Base-by-base conservation (phyloP, 108 stramenopile genomes). In the Poteriospumella lacustris region DNA sequence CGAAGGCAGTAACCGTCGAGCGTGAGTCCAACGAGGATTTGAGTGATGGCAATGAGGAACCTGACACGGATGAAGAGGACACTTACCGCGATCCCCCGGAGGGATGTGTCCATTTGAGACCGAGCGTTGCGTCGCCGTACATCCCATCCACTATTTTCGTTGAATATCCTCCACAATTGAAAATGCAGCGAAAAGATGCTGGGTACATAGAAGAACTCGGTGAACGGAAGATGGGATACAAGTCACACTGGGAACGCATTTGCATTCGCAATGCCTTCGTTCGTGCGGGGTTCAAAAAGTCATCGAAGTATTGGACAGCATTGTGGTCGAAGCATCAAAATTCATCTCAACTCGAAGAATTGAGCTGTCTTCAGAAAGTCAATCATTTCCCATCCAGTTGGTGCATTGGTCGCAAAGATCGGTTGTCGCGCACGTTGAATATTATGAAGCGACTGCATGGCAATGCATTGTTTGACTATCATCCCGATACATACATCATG, bases 361-460 rank as follows among this genome's bases (percentile, higher is more conserved):
- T 84, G 15, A 84, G 83, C 79, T 68, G 82, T 0, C 78, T 81
- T 58, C 86, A 89, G 76, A 86, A 87, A 40, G 82, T 85, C 26
- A 89, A 89, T 56, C 89, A 89, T 58, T 87, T 85, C 39, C 85
- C 89, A 1, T 86, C 84, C 19, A 70, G 76, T 28, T 88, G 89
- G 88, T 82, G 83, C 68, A 81, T 89, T 19, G 89, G 89, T 0
- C 59, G 89, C 19, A 89, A 89, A 58, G 89, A 89, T 68, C 44
- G 89, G 26, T 84, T 89, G 31, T 59, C 79, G 77, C 58, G 84
- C 41, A 83, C 82, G 38, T 68, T 85, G 29, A 82, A 78, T 43
- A 39, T 56, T 39, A 79, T 31, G 83, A 68, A 79, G 79, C 28
- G 78, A 56, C 36, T 44, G 0, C 40, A 62, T 0, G 29, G 34